Evolutionary conservation across 1,284 basidiomycete genomes (phyloP), one percentile per base, ranked within the genome.

Genomic region (Cryptococcus jaspeensis): DNA sequence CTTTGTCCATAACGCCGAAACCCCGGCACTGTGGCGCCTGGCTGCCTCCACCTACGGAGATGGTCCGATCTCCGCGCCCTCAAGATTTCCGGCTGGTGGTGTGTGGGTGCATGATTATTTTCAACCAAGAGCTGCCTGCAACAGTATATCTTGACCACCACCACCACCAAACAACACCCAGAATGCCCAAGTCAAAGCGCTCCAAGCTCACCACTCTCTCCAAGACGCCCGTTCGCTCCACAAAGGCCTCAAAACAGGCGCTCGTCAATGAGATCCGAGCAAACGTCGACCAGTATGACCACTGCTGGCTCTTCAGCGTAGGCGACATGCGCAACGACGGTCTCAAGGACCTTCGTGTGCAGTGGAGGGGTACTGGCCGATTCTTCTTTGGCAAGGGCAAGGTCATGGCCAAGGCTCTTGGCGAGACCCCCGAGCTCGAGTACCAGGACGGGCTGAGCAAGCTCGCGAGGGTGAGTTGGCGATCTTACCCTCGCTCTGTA

Each of bases 321-420:
- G 92, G 92, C 41, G 87, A 92, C 71, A 95, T 97, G 91, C 85
- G 95, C 58, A 98, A 95, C 80, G 82, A 91, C 40, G 89, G 93
- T 78, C 81, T 99, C 44, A 93, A 98, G 81, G 93, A 92, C 61
- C 90, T 98, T 44, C 84, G 95, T 64, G 86, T 85, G 61, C 82
- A 92, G 66, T 99, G 95, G 95, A 91, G 91, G 81, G 91, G 91
- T 59, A 86, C 89, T 62, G 90, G 88, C 44, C 85, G 93, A 65
- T 87, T 99, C 80, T 95, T 95, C 77, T 92, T 96, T 79, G 95
- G 92, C 39, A 85, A 89, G 71, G 87, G 89, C 63, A 88, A 90
- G 37, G 91, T 99, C 44, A 92, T 99, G 88, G 90, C 92, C 42
- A 94, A 94, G 77, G 95, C 92, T 44, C 82, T 99, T n/a, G 95